Base-by-base conservation (phyloP, 495 filamentous ascomycete species). In the Aspergillus wentii region DNA sequence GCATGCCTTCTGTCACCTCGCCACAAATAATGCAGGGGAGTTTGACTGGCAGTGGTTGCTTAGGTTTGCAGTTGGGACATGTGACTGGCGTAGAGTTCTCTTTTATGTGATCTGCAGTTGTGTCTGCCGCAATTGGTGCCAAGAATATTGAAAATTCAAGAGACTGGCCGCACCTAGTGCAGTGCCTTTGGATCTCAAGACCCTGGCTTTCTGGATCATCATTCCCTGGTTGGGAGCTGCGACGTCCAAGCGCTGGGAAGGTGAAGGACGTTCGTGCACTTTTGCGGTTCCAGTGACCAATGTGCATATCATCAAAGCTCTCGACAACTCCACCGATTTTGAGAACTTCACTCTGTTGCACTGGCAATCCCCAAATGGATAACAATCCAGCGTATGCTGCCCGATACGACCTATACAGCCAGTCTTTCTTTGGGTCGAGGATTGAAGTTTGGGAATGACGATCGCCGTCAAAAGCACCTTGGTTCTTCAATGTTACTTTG, bases 301-400 rank as follows among this genome's bases (percentile, higher is more conserved):
- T 26, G 29, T 38, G 39, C 33, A 33, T 21, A 13, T 53, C 51
- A 4, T 43, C 46, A 5, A 38, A 29, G 28, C 40, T 38, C 8
- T 54, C 41, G 8, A 35, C 25, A 14, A 45, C 38, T 1, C 52
- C 48, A 9, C 65, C 65, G 57, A 90, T 91, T 49, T 94, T 94
- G 38, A 94, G 66, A 15, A 96, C 76, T 60, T 95, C 88, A 5
- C 87, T 76, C 13, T 83, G 73, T 20, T 82, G 73, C 4, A 86
- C 68, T 0, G 83, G 82, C 6, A 91, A 68, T n/a, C 76, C 74
- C 90, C 91, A 96, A 40, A 83, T 76, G 30, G 77, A 81, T 2
- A 96, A 71, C 47, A 94, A 72, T 43, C 91, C 75, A 8, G 91
- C 86, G 53, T 96, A 96, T 25, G 79, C 71, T 35, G 76, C 74